Percentiles rank a stretch among this genome's conserved stretches.
phyloP scores from a whole-genome alignment of 768 basidiomycete genomes.

The Rhizopogon rudus region DNA sequence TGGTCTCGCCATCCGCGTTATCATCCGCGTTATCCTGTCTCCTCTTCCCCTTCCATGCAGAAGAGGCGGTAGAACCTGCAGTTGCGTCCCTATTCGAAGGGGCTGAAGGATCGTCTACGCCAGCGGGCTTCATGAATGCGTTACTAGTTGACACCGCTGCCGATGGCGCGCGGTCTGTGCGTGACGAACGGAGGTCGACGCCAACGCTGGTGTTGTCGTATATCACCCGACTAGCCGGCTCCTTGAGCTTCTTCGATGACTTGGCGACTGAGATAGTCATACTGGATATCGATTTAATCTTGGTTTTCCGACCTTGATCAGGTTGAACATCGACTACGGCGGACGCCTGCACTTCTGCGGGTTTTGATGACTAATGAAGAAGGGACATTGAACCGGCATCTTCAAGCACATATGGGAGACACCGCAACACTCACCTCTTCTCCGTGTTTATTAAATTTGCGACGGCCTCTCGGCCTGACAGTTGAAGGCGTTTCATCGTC shows the following conservation, averaged over 20 bases:
- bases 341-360: background rate
- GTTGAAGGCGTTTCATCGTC: constrained; percentile 6
- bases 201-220: constrained; percentile 46
- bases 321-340: background rate
- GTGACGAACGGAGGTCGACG: constrained; percentile 38
- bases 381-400: constrained; percentile 17
- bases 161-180: constrained; percentile 8
- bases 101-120: constrained; percentile 45
- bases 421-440: constrained; percentile 30
- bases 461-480: constrained; percentile 40
- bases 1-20: constrained; percentile 13
- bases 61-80: background rate
- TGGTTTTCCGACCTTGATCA: background rate
- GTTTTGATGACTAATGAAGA: constrained; percentile 11
- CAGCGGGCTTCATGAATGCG: constrained; percentile 50
- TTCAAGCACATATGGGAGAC: constrained; percentile 16
- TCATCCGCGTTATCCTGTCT: constrained; percentile 21
- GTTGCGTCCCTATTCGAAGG: background rate
- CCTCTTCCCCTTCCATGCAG: constrained; percentile 7
- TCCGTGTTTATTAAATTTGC: constrained; percentile 47
- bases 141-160: constrained; percentile 2
- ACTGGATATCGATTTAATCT: constrained; percentile 16
- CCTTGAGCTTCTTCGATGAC: background rate
- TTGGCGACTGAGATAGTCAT: constrained; percentile 6
- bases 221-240: constrained; percentile 21